Evolutionary conservation across 1,284 basidiomycete species (phyloP).

Genomic region (Trichosporon sp.): DNA sequence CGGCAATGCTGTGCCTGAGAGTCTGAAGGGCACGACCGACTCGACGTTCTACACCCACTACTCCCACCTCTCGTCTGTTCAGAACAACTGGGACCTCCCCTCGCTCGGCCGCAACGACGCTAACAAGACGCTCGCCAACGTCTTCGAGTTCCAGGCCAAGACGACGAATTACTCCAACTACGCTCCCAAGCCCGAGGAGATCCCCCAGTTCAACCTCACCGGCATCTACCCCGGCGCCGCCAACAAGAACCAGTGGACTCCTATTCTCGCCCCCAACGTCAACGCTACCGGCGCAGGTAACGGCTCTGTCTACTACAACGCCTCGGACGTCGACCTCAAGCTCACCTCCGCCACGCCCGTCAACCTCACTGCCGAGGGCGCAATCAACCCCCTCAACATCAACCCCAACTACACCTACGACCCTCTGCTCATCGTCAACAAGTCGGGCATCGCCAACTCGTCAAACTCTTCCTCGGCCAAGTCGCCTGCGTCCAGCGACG

Average conservation of each 20-base stretch:
- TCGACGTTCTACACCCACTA: slow-evolving; percentile 62
- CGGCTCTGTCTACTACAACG: slow-evolving; percentile 29
- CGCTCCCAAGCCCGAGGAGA: slow-evolving; percentile 22
- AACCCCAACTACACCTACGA: slow-evolving; percentile 26
- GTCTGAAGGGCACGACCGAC: slow-evolving; percentile 52
- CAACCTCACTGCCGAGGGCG: slow-evolving; percentile 25
- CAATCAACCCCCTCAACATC: slow-evolving; percentile 22
- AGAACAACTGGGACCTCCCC: slow-evolving; percentile 61
- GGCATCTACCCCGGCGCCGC: slow-evolving; percentile 36
- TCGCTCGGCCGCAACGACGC: slow-evolving; percentile 58
- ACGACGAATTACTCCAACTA: slow-evolving; percentile 29
- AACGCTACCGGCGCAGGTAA: slow-evolving; percentile 37
- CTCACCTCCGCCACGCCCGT: slow-evolving; percentile 15
- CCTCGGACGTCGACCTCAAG: slow-evolving; percentile 15
- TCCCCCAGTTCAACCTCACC: slow-evolving; percentile 40
- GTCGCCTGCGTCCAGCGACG: neutral
- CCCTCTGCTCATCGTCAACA: neutral
- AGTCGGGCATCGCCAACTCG: neutral
- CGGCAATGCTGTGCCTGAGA: slow-evolving; percentile 54
- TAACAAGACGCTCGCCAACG: slow-evolving; percentile 46
- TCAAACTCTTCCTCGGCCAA: neutral
- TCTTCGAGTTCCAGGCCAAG: slow-evolving; percentile 37
- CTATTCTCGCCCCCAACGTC: slow-evolving; percentile 36
- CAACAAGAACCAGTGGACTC: slow-evolving; percentile 28
- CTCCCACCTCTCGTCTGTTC: slow-evolving; percentile 57